phyloP scores from a whole-genome alignment of 2,329 filamentous ascomycete genomes.

The Aspergillus quadrilineatus region DNA sequence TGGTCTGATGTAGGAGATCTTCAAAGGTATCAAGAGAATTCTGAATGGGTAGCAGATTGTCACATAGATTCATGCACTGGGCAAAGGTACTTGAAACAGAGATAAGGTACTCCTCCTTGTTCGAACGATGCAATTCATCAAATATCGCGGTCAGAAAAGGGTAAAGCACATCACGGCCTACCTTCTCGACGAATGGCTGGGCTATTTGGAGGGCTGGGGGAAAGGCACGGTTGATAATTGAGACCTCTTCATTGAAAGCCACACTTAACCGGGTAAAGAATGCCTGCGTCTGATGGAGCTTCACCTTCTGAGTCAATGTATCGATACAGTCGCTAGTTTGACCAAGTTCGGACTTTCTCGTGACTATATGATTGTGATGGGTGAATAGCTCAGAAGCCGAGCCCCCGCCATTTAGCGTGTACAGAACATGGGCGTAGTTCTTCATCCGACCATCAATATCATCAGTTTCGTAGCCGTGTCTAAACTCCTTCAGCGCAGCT shows the following conservation, averaged over 20 bases:
- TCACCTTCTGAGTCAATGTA: constrained; percentile 64
- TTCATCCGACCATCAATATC: constrained; percentile 88
- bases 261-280: constrained; percentile 76
- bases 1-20: constrained; percentile 65
- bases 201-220: constrained; percentile 68
- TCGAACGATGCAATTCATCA: constrained; percentile 78
- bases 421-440: constrained; percentile 82
- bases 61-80: constrained; percentile 75
- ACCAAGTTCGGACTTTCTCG: constrained; percentile 67
- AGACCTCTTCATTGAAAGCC: constrained; percentile 79
- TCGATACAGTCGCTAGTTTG: constrained; percentile 81
- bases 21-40: constrained; percentile 59
- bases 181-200: constrained; percentile 74
- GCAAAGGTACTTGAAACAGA: constrained; percentile 85
- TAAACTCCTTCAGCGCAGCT: constrained; percentile 86
- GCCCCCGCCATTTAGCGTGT: constrained; percentile 74
- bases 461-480: constrained; percentile 83
- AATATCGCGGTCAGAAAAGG: constrained; percentile 85
- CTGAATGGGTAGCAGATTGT: constrained; percentile 66
- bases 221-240: constrained; percentile 79
- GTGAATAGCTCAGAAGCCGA: constrained; percentile 82
- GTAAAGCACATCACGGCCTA: constrained; percentile 76
- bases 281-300: constrained; percentile 72
- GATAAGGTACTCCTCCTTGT: constrained; percentile 75
- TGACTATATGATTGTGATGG: constrained; percentile 81